phyloP scores from a whole-genome alignment of 139 green algal genomes.

The Closterium sp. region DNA sequence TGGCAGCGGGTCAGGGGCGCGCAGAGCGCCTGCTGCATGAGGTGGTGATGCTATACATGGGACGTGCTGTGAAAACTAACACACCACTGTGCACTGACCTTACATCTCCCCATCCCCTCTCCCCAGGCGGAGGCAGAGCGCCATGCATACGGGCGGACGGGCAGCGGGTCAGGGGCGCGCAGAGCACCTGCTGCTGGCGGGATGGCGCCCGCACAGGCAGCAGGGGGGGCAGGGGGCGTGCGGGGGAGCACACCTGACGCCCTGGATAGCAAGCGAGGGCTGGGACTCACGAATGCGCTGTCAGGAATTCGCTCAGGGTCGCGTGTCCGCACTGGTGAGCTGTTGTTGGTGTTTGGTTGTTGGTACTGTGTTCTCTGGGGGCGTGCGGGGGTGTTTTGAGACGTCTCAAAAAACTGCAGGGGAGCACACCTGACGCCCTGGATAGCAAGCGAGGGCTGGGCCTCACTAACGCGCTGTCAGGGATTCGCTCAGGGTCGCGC shows the following conservation, averaged over 20 bases:
- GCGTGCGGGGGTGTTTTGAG: too few relatives aligned
- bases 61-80: too few relatives aligned
- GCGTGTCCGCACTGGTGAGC: not conserved
- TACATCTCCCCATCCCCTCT: too few relatives aligned
- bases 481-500: not conserved
- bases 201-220: not conserved
- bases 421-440: not conserved
- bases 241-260: not conserved
- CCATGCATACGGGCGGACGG: not conserved
- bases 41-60: too few relatives aligned
- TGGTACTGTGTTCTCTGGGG: too few relatives aligned
- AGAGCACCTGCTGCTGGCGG: not conserved
- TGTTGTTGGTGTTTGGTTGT: too few relatives aligned
- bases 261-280: not conserved
- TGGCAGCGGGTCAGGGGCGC: not conserved
- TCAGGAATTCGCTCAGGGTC: not conserved
- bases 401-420: too few relatives aligned
- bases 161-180: not conserved
- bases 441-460: not conserved
- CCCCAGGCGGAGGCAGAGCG: not conserved
- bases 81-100: too few relatives aligned
- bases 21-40: not conserved
- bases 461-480: not conserved
- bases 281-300: not conserved
- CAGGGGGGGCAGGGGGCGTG: not conserved